Conservation (phyloP, 1,139 yeast species). For the Saccharomyces hybrid region DNA sequence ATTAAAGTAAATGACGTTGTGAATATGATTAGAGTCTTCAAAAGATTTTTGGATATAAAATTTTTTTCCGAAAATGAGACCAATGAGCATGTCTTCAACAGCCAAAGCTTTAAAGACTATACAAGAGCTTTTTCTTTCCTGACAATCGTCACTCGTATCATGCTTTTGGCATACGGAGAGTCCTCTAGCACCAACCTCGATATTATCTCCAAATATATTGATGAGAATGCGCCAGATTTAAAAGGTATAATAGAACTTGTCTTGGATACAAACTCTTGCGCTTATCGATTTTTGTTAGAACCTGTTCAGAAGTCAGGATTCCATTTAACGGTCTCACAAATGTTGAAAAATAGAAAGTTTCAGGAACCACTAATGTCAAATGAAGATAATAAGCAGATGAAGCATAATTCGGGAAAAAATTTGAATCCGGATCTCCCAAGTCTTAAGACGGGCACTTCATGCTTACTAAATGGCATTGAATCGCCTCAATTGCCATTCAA, state of each 20-base stretch:
- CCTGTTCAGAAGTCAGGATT: slow-evolving; percentile 25
- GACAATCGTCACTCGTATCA: slow-evolving; percentile 15
- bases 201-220: slow-evolving; percentile 13
- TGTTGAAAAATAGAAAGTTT: slow-evolving; percentile 12
- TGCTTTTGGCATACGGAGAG: slow-evolving; percentile 13
- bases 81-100: slow-evolving; percentile 9
- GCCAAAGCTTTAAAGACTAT: slow-evolving; percentile 14
- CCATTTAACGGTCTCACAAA: slow-evolving; percentile 21
- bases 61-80: slow-evolving; percentile 8
- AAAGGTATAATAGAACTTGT: slow-evolving; percentile 11
- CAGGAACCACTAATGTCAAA: not conserved
- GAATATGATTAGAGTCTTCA: slow-evolving; percentile 11
- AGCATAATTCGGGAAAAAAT: not conserved
- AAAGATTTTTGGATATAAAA: slow-evolving; percentile 11
- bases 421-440: not conserved
- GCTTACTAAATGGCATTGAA: not conserved
- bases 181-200: slow-evolving; percentile 10
- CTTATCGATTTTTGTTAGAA: slow-evolving; percentile 18
- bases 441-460: not conserved
- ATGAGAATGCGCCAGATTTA: slow-evolving; percentile 13
- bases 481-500: not conserved
- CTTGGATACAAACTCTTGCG: slow-evolving; percentile 20
- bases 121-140: slow-evolving; percentile 15
- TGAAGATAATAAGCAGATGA: not conserved
- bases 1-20: slow-evolving; percentile 14